Evolutionary conservation across 805 yeast genomes (phyloP).

Genomic region (Monosporozyma siamensis): DNA sequence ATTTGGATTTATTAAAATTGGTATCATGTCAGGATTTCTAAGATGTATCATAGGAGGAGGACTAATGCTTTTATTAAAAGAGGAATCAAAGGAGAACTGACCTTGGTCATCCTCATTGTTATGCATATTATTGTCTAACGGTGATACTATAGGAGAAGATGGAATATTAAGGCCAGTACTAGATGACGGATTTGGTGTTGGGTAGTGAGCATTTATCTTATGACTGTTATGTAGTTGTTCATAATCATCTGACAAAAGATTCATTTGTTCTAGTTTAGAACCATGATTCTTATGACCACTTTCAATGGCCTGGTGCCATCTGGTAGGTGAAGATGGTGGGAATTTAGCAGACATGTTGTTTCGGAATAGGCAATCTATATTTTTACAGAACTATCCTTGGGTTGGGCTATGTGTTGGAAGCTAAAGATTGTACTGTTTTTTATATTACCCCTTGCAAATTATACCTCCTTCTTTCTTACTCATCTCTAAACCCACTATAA

Average conservation of each 20-base stretch:
- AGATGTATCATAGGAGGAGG: background rate
- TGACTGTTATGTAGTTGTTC: background rate
- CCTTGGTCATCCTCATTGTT: background rate
- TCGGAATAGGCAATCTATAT: no score
- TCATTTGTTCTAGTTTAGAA: background rate
- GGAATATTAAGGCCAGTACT: constrained; percentile 33
- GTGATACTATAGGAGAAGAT: constrained; percentile 26
- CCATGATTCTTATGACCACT: background rate
- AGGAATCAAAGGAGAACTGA: background rate
- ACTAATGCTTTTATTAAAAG: background rate
- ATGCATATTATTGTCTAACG: constrained; percentile 6
- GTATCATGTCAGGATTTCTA: background rate
- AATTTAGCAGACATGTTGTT: background rate
- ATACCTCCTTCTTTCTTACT: background rate
- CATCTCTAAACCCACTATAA: background rate
- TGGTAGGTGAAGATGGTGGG: constrained; percentile 34
- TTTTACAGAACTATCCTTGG: no score
- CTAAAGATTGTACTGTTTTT: no score
- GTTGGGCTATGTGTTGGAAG: no score
- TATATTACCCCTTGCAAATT: background rate
- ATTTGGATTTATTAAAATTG: constrained; percentile 14
- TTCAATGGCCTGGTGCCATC: constrained; percentile 4
- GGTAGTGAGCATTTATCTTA: constrained; percentile 29
- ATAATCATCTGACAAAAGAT: background rate
- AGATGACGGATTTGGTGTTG: constrained; percentile 69